These are phyloP conservation scores for Cryptococcus jaspeensis DNA, from an alignment of 1,284 basidiomycete genomes.

Conservation along the genomic window DNA sequence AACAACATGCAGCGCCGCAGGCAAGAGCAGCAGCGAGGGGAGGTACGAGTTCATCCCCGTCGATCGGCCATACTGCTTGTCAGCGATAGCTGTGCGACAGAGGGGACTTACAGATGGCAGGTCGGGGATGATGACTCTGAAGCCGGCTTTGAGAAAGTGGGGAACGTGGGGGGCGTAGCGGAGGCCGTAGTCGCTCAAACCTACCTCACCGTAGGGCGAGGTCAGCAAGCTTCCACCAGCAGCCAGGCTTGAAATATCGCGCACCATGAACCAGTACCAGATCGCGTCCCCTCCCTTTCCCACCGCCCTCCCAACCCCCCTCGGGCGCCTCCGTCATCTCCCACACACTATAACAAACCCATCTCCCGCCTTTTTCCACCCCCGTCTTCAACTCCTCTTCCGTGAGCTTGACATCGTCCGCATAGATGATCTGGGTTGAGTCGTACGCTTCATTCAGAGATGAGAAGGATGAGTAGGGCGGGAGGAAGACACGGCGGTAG, in stretches of 20 bases:
- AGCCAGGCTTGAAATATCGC: constrained; percentile 6
- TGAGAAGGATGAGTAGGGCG: constrained; percentile 27
- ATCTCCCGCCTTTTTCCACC: constrained; percentile 37
- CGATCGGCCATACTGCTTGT: constrained; percentile 48
- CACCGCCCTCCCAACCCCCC: constrained; percentile 44
- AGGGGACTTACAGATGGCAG: constrained; percentile 52
- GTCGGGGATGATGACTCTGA: constrained; percentile 56
- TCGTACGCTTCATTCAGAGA: constrained; percentile 37
- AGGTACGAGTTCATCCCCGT: constrained; percentile 55
- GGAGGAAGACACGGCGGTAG: constrained; percentile 47
- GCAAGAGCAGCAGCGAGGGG: constrained; percentile 50
- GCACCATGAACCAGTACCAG: constrained; percentile 50
- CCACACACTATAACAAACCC: constrained; percentile 51
- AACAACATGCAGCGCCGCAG: constrained; percentile 54
- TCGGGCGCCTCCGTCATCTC: constrained; percentile 40
- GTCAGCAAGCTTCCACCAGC: neutral
- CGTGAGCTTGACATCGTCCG: constrained; percentile 45
- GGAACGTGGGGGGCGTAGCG: constrained; percentile 52
- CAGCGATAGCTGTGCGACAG: neutral
- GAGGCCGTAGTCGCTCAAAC: constrained; percentile 51
- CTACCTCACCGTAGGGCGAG: constrained; percentile 16
- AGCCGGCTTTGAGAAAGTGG: constrained; percentile 53
- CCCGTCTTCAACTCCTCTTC: constrained; percentile 39
- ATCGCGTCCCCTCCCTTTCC: constrained; percentile 43
- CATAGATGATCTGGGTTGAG: constrained; percentile 40